Evolutionary conservation across 73 alveolate species (phyloP).

Genomic region (Paramecium biaurelia): DNA sequence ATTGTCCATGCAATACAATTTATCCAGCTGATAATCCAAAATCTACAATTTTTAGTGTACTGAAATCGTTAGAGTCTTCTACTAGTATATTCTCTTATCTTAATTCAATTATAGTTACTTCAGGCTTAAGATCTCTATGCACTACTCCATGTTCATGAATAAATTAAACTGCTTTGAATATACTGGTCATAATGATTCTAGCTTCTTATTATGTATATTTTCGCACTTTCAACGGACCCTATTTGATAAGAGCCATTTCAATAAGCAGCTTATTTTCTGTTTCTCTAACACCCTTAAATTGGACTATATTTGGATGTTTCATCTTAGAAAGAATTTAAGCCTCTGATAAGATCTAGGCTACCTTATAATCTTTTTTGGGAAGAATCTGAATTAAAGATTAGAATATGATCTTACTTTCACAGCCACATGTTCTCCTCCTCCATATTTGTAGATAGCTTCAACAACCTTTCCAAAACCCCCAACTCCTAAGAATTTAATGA

Average conservation of each 20-base stretch:
- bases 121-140: conserved; percentile 47
- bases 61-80: conserved; percentile 45
- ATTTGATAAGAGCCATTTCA: not conserved
- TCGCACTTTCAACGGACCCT: conserved; percentile 7
- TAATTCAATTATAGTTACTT: conserved; percentile 5
- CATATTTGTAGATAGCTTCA: conserved; percentile 15
- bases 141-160: conserved; percentile 53
- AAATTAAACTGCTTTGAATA: conserved; percentile 26
- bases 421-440: not conserved
- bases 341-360: conserved; percentile 14
- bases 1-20: conserved; percentile 42
- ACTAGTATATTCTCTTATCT: conserved; percentile 61
- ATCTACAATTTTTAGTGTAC: conserved; percentile 58
- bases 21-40: conserved; percentile 53
- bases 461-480: conserved; percentile 64
- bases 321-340: conserved; percentile 33
- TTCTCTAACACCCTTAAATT: conserved; percentile 57
- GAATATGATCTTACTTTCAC: not conserved
- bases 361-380: conserved; percentile 35
- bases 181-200: conserved; percentile 31
- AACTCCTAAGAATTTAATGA: conserved; percentile 25
- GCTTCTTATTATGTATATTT: not conserved
- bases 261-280: conserved; percentile 63
- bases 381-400: conserved; percentile 32
- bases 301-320: conserved; percentile 63